Conservation (phyloP, 2,329 filamentous ascomycete species). For the Xenosphaeropsis pyriputrescens region DNA sequence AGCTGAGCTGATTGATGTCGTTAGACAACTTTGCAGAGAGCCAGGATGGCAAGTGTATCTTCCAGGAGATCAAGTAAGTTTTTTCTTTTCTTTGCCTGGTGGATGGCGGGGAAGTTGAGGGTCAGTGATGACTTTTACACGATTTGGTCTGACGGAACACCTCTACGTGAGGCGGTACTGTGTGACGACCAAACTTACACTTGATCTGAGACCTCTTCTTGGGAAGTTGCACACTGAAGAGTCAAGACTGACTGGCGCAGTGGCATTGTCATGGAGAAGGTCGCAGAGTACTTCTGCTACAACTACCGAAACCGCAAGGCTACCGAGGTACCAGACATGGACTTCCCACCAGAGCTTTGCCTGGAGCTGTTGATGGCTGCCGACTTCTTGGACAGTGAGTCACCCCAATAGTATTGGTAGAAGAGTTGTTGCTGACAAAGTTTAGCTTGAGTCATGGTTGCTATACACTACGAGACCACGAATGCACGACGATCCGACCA, state of each 20-base stretch:
- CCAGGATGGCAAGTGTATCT: slow-evolving; percentile 34
- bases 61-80: slow-evolving; percentile 61
- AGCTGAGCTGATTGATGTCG: too few relatives aligned
- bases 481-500: background rate
- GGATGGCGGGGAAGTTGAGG: background rate
- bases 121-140: slow-evolving; percentile 4
- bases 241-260: slow-evolving; percentile 23
- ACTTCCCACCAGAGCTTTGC: slow-evolving; percentile 65
- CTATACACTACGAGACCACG: slow-evolving; percentile 2
- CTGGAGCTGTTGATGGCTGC: slow-evolving; percentile 65
- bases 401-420: background rate
- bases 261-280: slow-evolving; percentile 61
- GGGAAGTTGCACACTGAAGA: slow-evolving; percentile 1
- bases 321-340: slow-evolving; percentile 66
- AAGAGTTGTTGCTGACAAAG: slow-evolving; percentile 1
- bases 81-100: slow-evolving; percentile 1
- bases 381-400: slow-evolving; percentile 55
- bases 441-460: slow-evolving; percentile 3
- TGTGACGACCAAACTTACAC: slow-evolving; percentile 36
- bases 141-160: slow-evolving; percentile 1
- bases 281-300: slow-evolving; percentile 75
- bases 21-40: slow-evolving; percentile 4
- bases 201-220: slow-evolving; percentile 39
- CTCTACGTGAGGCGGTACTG: slow-evolving; percentile 17
- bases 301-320: slow-evolving; percentile 58